Evolutionary conservation across 768 basidiomycete genomes (phyloP).

Genomic region (Cubamyces sp.): DNA sequence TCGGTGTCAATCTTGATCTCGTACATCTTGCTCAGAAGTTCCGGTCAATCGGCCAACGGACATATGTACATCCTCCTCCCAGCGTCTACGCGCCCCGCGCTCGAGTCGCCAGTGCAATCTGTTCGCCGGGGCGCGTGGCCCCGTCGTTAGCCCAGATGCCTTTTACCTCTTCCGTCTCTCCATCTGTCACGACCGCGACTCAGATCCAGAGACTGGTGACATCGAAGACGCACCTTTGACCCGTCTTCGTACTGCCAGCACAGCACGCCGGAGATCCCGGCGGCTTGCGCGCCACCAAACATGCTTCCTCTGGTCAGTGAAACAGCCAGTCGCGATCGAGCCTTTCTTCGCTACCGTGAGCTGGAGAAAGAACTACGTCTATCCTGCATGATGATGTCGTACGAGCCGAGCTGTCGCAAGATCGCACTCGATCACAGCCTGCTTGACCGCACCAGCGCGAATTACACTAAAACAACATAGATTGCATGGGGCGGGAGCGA

Average conservation of each 20-base stretch:
- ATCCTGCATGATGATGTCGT: neutral
- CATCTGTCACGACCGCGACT: neutral
- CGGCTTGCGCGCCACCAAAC: neutral
- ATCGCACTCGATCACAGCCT: neutral
- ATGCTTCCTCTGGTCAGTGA: neutral
- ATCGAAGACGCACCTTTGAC: neutral
- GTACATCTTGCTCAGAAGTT: conserved; percentile 5
- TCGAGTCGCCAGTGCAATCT: neutral
- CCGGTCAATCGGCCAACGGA: neutral
- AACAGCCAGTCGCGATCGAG: neutral
- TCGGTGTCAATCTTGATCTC: conserved; percentile 22
- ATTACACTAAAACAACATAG: conserved; percentile 19
- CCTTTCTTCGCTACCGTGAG: neutral
- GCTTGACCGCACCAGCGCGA: neutral
- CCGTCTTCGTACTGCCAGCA: neutral
- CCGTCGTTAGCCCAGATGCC: neutral
- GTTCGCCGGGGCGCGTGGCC: neutral
- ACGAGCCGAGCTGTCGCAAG: neutral
- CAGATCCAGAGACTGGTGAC: neutral
- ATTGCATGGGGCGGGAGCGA: conserved; percentile 13
- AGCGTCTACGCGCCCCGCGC: neutral
- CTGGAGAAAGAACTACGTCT: neutral
- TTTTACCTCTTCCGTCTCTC: neutral
- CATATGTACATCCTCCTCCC: neutral
- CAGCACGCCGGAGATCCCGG: neutral